Percentiles rank a stretch among this genome's conserved stretches.
These are phyloP conservation scores for Colletotrichum tabaci DNA, from an alignment of 2,329 filamentous ascomycete species.

Conservation along the genomic window DNA sequence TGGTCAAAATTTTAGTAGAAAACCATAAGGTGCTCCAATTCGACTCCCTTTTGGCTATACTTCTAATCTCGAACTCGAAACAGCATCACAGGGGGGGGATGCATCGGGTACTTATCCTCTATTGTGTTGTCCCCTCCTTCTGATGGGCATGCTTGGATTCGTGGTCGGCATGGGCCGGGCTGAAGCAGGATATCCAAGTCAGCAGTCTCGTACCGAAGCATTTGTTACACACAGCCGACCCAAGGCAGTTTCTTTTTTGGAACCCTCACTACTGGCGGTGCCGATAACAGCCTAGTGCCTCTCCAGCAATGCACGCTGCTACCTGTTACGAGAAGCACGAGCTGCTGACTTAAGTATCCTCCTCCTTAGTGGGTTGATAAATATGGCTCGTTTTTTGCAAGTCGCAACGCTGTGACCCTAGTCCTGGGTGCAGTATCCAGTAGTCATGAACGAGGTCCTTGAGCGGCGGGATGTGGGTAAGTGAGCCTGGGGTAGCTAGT, in stretches of 20 bases:
- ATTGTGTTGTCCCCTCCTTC: background rate
- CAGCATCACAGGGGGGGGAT: background rate
- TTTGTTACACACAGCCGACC: background rate
- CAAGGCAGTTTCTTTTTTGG: conserved; percentile 6
- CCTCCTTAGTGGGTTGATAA: background rate
- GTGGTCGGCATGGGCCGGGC: background rate
- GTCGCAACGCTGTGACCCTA: conserved; percentile 5
- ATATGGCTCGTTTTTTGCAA: background rate
- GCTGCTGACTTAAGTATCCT: conserved; percentile 18
- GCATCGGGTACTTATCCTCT: background rate
- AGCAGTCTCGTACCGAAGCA: conserved; percentile 1
- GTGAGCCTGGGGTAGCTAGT: conserved; percentile 23
- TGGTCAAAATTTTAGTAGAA: background rate
- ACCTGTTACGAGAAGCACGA: background rate
- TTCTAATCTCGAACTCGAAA: conserved; percentile 19
- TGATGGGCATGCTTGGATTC: background rate
- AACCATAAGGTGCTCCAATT: conserved; percentile 6
- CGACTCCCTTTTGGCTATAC: background rate
- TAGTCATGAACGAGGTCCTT: conserved; percentile 26
- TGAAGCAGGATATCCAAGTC: conserved; percentile 8
- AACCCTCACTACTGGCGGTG: background rate
- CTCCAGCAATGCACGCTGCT: background rate
- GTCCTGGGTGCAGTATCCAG: background rate
- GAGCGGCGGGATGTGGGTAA: conserved; percentile 23
- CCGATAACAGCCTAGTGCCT: background rate